Evolutionary conservation across 805 yeast genomes (phyloP).

Genomic region (Saturnispora gosingensis): DNA sequence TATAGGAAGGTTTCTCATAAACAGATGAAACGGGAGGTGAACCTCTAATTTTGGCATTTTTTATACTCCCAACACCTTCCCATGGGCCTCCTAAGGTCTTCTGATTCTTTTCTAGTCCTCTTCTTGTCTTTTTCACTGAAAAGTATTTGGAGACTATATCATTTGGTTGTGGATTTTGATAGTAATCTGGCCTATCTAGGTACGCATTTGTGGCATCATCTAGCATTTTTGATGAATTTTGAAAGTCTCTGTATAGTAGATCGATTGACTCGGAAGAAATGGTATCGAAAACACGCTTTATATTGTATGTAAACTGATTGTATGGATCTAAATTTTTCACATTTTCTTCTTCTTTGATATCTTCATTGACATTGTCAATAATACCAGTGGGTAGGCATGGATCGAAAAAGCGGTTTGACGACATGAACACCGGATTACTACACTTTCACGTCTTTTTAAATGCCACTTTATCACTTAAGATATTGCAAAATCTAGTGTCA

Average conservation of each 20-base stretch:
- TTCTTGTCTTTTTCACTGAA: background rate
- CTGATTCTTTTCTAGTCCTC: background rate
- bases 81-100: conserved; percentile 1
- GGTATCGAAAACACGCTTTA: conserved; percentile 29
- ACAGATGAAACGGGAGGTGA: background rate
- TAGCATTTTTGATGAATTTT: conserved; percentile 22
- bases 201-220: conserved; percentile 33
- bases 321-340: background rate
- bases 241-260: conserved; percentile 23
- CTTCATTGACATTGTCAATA: background rate
- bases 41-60: background rate
- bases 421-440: background rate
- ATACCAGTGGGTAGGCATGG: conserved; percentile 3
- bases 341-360: background rate
- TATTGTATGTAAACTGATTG: conserved; percentile 23
- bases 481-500: background rate
- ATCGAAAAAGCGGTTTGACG: conserved; percentile 1
- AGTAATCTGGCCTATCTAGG: conserved; percentile 25
- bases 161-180: background rate
- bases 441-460: background rate
- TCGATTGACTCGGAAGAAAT: conserved; percentile 19
- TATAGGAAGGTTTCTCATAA: conserved; percentile 1
- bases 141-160: conserved; percentile 1
- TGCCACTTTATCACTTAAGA: background rate
- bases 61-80: conserved; percentile 2